Base-by-base conservation (phyloP, 2,329 filamentous ascomycete genomes). In the Diplodia mutila region DNA sequence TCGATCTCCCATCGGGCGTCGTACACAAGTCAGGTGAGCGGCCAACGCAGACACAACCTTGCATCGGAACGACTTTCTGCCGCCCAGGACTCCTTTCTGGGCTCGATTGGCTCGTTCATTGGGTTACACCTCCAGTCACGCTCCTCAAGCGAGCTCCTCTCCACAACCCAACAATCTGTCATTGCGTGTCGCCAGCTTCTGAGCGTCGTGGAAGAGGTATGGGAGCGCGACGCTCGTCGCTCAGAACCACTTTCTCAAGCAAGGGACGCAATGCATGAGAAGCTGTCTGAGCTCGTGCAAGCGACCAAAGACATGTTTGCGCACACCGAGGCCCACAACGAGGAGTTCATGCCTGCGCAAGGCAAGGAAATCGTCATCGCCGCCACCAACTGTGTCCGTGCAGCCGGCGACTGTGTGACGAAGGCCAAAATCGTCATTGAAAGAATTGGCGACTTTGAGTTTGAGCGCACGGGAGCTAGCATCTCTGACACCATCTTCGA, bases 91-190 rank as follows among this genome's bases (percentile, higher is more conserved):
- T 88, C 87, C 8, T 97, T 98, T 75, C 83, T 99, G 65, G 95
- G 94, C 7, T 91, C 94, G 75, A 87, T 99, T 63, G 94, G 92
- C 61, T 96, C 93, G 4, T 97, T 98, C 77, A 94, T 98, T 76
- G 95, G 95, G 18, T 85, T 97, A 67, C 93, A 97, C 78, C 84
- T 97, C 69, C 93, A 97, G 77, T 95, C 94, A n/a, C 90, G 95
- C 70, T 95, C 93, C 8, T 90, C 93, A 9, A 88, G 91, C 1
- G 93, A 97, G 76, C 85, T 98, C 59, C 88, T 93, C 37, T 81
- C 89, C 12, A 93, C 92, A 18, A 94, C 96, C 57, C 90, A 92
- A 75, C 90, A 94, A 76, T 92, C 94, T 9, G 91, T 94, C 11
- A 85, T 88, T 8, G 93, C 94, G 2, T 96, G 94, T 70, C 90